These are phyloP conservation scores for Calonectria fujianensis DNA, from an alignment of 2,329 filamentous ascomycete genomes.

Conservation along the genomic window DNA sequence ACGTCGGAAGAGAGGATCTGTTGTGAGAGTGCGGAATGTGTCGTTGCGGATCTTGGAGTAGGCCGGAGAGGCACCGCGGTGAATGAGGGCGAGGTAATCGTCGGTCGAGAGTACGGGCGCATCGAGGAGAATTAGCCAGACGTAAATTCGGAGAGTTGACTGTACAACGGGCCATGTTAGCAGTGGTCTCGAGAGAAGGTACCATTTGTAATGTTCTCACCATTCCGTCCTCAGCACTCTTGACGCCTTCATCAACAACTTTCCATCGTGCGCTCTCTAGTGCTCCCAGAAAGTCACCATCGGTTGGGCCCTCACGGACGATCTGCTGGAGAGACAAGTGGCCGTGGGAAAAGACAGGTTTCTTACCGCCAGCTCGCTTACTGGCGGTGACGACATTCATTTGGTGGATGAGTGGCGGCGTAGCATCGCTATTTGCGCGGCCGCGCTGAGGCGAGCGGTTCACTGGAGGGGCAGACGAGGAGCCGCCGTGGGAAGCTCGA, in stretches of 20 bases:
- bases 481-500: conserved; percentile 42
- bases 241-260: conserved; percentile 84
- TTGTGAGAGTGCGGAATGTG: conserved; percentile 96
- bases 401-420: conserved; percentile 63
- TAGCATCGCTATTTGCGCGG: conserved; percentile 84
- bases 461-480: conserved; percentile 42
- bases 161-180: conserved; percentile 59
- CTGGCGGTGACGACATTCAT: conserved; percentile 60
- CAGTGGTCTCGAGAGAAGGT: background rate
- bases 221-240: conserved; percentile 88
- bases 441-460: conserved; percentile 72
- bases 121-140: conserved; percentile 96
- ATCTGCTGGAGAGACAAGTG: conserved; percentile 82
- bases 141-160: conserved; percentile 95
- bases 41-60: conserved; percentile 99
- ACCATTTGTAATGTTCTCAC: conserved; percentile 66
- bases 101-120: conserved; percentile 90
- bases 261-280: conserved; percentile 83
- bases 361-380: conserved; percentile 64
- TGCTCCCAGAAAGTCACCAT: conserved; percentile 79
- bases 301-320: conserved; percentile 85
- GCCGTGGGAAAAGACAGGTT: conserved; percentile 70
- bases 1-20: conserved; percentile 96
- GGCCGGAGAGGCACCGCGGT: conserved; percentile 93
- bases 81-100: conserved; percentile 90